phyloP scores from a whole-genome alignment of 202 grass and related monocot species.

The Setaria italica region DNA sequence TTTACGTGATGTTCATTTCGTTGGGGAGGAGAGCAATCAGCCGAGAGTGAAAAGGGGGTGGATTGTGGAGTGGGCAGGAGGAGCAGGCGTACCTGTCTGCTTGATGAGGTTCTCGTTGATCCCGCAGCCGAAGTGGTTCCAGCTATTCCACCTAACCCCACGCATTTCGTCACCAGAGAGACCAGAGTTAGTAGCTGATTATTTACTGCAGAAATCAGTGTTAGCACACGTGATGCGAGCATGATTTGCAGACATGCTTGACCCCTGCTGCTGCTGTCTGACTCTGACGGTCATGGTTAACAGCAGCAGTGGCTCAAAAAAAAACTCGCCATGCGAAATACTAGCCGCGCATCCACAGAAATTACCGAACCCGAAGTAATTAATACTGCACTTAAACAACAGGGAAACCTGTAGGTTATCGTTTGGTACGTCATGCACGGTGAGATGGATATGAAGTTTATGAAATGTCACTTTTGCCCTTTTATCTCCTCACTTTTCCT shows the following conservation, averaged over 20 bases:
- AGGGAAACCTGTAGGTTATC: background rate
- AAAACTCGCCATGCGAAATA: background rate
- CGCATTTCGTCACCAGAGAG: conserved; percentile 13
- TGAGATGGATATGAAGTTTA: background rate
- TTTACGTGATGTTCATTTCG: background rate
- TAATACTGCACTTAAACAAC: background rate
- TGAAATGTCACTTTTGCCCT: too few species aligned
- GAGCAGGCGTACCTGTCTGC: conserved; percentile 59
- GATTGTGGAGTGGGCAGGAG: background rate
- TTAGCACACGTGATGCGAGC: background rate
- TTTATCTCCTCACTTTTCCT: too few species aligned
- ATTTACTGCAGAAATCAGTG: background rate
- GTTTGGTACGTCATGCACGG: background rate
- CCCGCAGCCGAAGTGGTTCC: conserved; percentile 81
- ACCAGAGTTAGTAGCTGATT: background rate
- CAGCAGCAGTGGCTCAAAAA: background rate
- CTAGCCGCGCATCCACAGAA: background rate
- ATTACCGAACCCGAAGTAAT: background rate
- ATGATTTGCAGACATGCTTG: background rate
- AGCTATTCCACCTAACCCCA: conserved; percentile 86
- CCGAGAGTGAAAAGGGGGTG: background rate
- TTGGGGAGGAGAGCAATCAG: background rate
- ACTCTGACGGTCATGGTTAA: background rate
- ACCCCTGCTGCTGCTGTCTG: background rate
- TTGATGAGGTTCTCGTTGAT: conserved; percentile 74